A percentile compares a stretch with the other conserved stretches of the same genome.
Conservation (phyloP, 371 early-diverging fungal genomes). For the Syncephalastrum monosporum region DNA sequence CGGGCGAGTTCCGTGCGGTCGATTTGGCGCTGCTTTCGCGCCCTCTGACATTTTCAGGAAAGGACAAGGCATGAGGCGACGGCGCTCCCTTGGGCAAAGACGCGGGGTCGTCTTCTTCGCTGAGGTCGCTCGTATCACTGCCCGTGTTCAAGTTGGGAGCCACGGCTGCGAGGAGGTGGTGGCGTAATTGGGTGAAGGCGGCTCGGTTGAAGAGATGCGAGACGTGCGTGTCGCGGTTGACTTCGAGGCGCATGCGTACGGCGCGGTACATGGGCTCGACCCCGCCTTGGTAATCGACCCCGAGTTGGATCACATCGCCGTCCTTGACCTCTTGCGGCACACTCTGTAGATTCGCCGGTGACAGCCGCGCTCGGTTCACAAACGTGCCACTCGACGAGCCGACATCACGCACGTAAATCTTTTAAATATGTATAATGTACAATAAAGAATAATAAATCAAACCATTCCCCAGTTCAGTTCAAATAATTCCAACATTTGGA, state of each 20-base stretch:
- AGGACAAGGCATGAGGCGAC: too few relatives aligned
- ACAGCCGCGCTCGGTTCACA: constrained; percentile 81
- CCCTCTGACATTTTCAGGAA: neutral
- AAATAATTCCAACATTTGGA: neutral
- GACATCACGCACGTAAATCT: constrained; percentile 80
- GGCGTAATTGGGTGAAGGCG: constrained; percentile 26
- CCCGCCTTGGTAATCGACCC: constrained; percentile 91
- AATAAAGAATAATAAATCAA: neutral
- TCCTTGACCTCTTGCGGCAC: constrained; percentile 73
- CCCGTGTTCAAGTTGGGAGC: constrained; percentile 1
- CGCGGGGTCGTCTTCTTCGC: neutral
- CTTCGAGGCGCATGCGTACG: constrained; percentile 80
- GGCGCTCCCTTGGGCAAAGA: too few relatives aligned
- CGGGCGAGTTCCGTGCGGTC: constrained; percentile 1
- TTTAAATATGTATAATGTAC: too few relatives aligned
- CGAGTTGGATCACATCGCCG: constrained; percentile 86
- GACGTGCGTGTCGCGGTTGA: constrained; percentile 56
- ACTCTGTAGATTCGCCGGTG: constrained; percentile 74
- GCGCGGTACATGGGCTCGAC: constrained; percentile 74
- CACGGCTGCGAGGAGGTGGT: constrained; percentile 13
- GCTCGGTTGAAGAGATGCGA: constrained; percentile 23
- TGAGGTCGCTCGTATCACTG: neutral
- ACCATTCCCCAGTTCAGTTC: neutral
- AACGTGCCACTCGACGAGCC: constrained; percentile 91
- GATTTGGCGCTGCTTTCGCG: neutral